These are phyloP conservation scores for Mentha longifolia DNA, from an alignment of 257 asterid genomes.

Conservation along the genomic window DNA sequence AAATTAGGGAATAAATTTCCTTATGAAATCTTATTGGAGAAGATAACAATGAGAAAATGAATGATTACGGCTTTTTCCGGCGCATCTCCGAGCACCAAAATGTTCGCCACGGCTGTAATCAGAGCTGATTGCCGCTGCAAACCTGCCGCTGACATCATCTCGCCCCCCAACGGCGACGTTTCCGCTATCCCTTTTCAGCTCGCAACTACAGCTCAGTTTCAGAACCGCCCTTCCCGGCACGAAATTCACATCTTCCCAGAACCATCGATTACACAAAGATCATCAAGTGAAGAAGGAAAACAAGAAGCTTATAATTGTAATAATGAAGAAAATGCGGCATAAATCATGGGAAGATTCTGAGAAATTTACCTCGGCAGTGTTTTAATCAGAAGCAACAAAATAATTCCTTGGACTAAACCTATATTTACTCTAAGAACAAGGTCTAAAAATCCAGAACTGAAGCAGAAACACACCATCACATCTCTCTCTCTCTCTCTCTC, in stretches of 20 bases:
- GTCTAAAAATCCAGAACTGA: background rate
- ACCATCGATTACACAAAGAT: background rate
- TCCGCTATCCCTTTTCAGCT: conserved; percentile 30
- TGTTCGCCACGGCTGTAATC: conserved; percentile 54
- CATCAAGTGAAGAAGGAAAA: background rate
- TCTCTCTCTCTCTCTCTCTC: background rate
- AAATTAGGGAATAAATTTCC: background rate
- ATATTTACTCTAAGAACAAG: conserved; percentile 2
- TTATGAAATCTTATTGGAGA: conserved; percentile 58
- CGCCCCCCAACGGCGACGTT: conserved; percentile 30
- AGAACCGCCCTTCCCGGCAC: conserved; percentile 33
- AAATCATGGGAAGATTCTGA: background rate
- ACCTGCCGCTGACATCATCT: conserved; percentile 36
- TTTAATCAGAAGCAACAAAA: background rate
- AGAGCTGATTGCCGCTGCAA: conserved; percentile 44
- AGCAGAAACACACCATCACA: background rate
- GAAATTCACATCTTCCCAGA: conserved; percentile 33
- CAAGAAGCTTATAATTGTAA: background rate
- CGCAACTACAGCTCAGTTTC: conserved; percentile 34
- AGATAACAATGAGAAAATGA: too few relatives aligned
- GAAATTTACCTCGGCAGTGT: conserved; percentile 29
- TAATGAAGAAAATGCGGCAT: background rate
- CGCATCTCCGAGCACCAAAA: conserved; percentile 46
- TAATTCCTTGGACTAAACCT: background rate
- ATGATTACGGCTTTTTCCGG: conserved; percentile 50